Conservation (phyloP, 1,284 basidiomycete species). For the Exsudoporus floridanus region DNA sequence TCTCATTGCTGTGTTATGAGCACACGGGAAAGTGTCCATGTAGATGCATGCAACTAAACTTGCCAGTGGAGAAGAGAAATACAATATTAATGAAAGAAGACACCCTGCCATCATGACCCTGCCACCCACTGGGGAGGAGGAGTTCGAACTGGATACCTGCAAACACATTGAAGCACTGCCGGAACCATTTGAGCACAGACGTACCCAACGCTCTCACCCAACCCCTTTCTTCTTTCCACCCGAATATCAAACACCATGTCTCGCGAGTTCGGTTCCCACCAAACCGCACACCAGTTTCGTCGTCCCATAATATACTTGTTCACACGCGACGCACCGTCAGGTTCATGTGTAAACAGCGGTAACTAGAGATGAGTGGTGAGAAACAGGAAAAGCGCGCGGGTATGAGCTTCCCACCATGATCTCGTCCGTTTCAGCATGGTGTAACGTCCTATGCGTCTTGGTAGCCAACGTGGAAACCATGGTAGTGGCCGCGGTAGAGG, state of each 20-base stretch:
- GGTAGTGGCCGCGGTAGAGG: constrained; percentile 74
- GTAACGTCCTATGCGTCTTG: constrained; percentile 84
- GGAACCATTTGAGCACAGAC: constrained; percentile 12
- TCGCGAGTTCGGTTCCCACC: constrained; percentile 57
- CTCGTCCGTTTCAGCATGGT: constrained; percentile 79
- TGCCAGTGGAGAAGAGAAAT: background rate
- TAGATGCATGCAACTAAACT: constrained; percentile 1
- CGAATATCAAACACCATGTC: constrained; percentile 86
- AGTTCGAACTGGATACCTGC: constrained; percentile 48
- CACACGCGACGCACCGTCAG: constrained; percentile 62
- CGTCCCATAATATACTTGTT: constrained; percentile 83
- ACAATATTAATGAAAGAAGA: background rate
- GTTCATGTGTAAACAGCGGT: constrained; percentile 77
- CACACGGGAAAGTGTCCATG: background rate
- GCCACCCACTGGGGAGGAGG: constrained; percentile 53
- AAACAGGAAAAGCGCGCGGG: background rate
- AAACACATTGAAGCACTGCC: constrained; percentile 7
- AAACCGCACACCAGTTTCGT: constrained; percentile 87
- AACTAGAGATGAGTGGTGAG: constrained; percentile 44
- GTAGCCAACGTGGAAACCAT: constrained; percentile 80
- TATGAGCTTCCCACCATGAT: constrained; percentile 58
- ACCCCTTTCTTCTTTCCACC: constrained; percentile 81
- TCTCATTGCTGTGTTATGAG: background rate
- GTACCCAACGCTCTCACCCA: constrained; percentile 74
- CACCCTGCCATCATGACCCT: constrained; percentile 15